Conservation (phyloP, 2,329 filamentous ascomycete species). For the Trichoderma harzianum region DNA sequence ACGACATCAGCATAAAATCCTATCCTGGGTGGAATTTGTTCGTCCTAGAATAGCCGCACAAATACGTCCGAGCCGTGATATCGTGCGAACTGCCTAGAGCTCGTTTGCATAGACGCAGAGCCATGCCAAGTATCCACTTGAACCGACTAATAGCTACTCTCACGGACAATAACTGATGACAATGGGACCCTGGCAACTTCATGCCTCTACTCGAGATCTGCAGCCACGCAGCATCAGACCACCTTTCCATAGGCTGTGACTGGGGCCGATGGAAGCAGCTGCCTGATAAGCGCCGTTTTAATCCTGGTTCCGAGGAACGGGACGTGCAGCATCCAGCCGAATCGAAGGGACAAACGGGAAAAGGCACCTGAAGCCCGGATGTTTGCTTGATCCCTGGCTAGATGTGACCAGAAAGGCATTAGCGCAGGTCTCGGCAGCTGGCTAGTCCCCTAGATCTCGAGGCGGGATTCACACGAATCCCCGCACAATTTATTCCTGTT, state of each 20-base stretch:
- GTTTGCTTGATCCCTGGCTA: neutral
- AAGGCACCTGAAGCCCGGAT: neutral
- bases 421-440: neutral
- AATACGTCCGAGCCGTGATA: neutral
- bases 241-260: neutral
- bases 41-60: neutral
- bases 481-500: neutral
- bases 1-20: neutral
- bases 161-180: neutral
- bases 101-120: neutral
- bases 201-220: neutral
- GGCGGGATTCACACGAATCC: neutral
- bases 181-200: neutral
- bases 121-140: neutral
- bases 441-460: neutral
- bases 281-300: neutral
- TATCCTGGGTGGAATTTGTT: neutral
- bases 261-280: neutral
- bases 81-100: neutral
- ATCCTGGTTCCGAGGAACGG: neutral
- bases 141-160: neutral
- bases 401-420: neutral
- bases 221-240: neutral
- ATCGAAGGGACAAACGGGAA: neutral
- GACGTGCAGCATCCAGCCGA: neutral